These are phyloP conservation scores for Cephalotrichum gorgonifer DNA, from an alignment of 2,329 filamentous ascomycete genomes.

Conservation along the genomic window DNA sequence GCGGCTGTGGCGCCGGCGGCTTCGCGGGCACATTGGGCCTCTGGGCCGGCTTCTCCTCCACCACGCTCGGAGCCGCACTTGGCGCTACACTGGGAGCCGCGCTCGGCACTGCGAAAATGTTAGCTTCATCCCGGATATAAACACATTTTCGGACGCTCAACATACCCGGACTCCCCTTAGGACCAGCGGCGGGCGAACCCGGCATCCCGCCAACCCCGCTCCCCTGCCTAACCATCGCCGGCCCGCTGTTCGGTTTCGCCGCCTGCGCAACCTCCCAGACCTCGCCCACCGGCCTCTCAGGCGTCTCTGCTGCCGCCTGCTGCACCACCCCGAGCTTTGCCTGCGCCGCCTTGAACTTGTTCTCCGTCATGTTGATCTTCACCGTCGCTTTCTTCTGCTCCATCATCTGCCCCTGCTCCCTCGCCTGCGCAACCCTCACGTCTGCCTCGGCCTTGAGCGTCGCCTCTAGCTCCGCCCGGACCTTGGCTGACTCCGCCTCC, in stretches of 20 bases:
- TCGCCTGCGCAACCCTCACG: slow-evolving; percentile 40
- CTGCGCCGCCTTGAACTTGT: slow-evolving; percentile 49
- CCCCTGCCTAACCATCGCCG: slow-evolving; percentile 11
- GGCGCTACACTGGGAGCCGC: no score
- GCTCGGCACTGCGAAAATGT: no score
- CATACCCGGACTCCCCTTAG: slow-evolving; percentile 7
- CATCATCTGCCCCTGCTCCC: slow-evolving; percentile 58
- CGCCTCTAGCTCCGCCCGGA: slow-evolving; percentile 42
- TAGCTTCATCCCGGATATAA: no score
- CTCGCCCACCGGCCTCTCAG: slow-evolving; percentile 70
- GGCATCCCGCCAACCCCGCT: neutral
- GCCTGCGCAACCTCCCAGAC: slow-evolving; percentile 75
- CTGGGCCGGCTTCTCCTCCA: slow-evolving; percentile 10
- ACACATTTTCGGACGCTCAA: neutral
- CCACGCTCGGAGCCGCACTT: no score
- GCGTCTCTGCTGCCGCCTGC: slow-evolving; percentile 75
- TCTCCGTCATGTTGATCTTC: slow-evolving; percentile 71
- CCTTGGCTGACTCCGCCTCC: slow-evolving; percentile 50
- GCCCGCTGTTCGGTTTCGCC: slow-evolving; percentile 14
- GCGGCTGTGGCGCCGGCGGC: neutral
- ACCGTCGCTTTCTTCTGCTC: slow-evolving; percentile 64
- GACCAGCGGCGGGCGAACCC: slow-evolving; percentile 3
- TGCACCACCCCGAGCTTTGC: slow-evolving; percentile 73
- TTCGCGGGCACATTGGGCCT: no score
- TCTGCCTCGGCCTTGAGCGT: slow-evolving; percentile 37